Evolutionary conservation across 371 early-diverging fungal genomes (phyloP), one percentile per base, ranked within the genome.

Genomic region (Mortierella sp.): DNA sequence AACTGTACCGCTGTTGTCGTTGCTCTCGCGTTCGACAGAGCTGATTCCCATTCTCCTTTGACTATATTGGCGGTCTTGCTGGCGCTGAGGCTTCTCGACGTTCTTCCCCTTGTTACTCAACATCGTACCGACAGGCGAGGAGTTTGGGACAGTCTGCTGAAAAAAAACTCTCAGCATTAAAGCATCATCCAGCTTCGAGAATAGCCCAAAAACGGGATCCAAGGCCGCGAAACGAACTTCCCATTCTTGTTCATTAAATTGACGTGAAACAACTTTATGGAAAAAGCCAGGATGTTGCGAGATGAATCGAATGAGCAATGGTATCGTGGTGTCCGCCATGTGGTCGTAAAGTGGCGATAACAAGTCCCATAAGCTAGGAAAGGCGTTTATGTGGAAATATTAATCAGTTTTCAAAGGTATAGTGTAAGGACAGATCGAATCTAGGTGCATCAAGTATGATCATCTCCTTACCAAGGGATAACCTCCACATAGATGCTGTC

Each of bases 171-270:
- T 76, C 57, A 58, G 13, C 0, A 76, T 74, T 33, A 73, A 15
- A 9, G 67, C 74, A 22, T 82, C 83, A 40, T 82, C 83, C 40
- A 82, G 52, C 41, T 82, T 82, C 4, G 83, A 76, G 47, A 82
- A 82, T 3, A 82, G 65, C 3, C 83, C 77, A 58, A 72, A 82
- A 0, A 76, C 77, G 0, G 76, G 52, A 33, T 82, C 83, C 58
- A 82, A 47, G 1, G 76, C 73, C 8, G 58, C 58, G 63, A 82
- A 82, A 8, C 83, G 69, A 16, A 66, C 60, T 55, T 76, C 74
- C 83, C 83, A 82, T 13, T 82, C 77, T 1, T 8, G 65, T 33
- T 60, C 61, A 15, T 53, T 58, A n/a, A 82, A 82, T 15, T 41
- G 53, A 21, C 52, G 63, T 0, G 72, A 36, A 10, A 76, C 69